A percentile compares a stretch with the other conserved stretches of the same genome.
Conservation (phyloP, 805 yeast genomes). For the Metschnikowia henanensis region DNA sequence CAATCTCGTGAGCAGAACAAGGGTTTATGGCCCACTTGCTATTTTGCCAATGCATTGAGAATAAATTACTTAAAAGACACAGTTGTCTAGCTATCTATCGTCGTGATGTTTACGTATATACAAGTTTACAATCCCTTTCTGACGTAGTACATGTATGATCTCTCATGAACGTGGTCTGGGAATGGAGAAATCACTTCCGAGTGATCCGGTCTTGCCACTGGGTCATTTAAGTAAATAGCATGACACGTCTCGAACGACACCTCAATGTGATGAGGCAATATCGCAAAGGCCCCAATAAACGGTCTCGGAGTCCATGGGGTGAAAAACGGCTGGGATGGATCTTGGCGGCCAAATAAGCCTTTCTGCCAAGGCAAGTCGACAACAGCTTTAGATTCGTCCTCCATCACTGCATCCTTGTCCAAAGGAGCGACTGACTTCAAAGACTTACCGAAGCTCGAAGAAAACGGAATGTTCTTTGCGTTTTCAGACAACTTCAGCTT, state of each 20-base stretch:
- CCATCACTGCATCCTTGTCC: slow-evolving; percentile 46
- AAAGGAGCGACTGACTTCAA: slow-evolving; percentile 36
- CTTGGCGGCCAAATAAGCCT: slow-evolving; percentile 73
- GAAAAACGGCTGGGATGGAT: slow-evolving; percentile 78
- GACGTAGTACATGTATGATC: slow-evolving; percentile 92
- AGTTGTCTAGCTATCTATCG: background rate
- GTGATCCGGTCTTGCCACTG: slow-evolving; percentile 95
- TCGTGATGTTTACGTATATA: slow-evolving; percentile 12
- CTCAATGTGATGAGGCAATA: slow-evolving; percentile 90
- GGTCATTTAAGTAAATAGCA: slow-evolving; percentile 95
- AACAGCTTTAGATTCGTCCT: slow-evolving; percentile 48
- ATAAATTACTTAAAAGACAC: too few species aligned
- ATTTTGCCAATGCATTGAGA: too few species aligned
- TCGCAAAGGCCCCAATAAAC: slow-evolving; percentile 88
- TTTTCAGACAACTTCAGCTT: slow-evolving; percentile 29
- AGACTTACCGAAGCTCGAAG: slow-evolving; percentile 26
- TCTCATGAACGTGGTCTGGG: slow-evolving; percentile 77
- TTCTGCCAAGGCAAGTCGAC: slow-evolving; percentile 81
- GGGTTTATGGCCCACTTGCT: too few species aligned
- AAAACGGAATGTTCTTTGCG: slow-evolving; percentile 27
- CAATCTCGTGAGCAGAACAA: too few species aligned
- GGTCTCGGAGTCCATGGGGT: slow-evolving; percentile 98
- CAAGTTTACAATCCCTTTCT: slow-evolving; percentile 58
- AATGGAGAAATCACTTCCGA: slow-evolving; percentile 95
- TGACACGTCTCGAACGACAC: slow-evolving; percentile 90